A percentile compares a stretch with the other conserved stretches of the same genome.
Evolutionary conservation across 352 stramenopile species (phyloP).

Genomic region (Peronospora belbahrii): DNA sequence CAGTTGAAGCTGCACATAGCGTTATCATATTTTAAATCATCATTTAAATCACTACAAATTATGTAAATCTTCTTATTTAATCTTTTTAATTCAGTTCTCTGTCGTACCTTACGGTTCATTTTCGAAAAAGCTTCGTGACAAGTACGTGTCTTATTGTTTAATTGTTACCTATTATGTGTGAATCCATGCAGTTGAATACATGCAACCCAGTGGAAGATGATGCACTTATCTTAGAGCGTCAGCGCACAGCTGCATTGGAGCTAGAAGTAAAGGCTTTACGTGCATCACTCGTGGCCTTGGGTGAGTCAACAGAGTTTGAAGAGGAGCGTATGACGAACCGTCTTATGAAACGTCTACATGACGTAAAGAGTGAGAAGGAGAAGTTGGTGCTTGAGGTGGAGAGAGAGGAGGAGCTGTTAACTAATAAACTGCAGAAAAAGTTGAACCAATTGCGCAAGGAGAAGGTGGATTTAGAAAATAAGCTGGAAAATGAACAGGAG

Average conservation of each 20-base stretch:
- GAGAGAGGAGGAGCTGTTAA: constrained; percentile 86
- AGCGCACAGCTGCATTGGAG: constrained; percentile 66
- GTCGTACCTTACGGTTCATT: constrained; percentile 15
- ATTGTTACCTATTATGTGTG: not conserved
- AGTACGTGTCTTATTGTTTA: no score
- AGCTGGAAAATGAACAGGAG: constrained; percentile 87
- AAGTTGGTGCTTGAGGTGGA: constrained; percentile 84
- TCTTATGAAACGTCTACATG: constrained; percentile 68
- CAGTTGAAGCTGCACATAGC: no score
- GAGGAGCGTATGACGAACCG: constrained; percentile 82
- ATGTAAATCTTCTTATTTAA: not conserved
- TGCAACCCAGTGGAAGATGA: constrained; percentile 23
- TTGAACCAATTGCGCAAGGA: constrained; percentile 81
- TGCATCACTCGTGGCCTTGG: constrained; percentile 65
- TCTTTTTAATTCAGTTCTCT: constrained; percentile 2
- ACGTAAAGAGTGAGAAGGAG: constrained; percentile 85
- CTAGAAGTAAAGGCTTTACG: constrained; percentile 56
- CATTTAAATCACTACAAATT: not conserved
- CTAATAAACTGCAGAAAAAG: constrained; percentile 87
- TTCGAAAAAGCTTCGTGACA: constrained; percentile 17
- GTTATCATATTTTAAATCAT: no score
- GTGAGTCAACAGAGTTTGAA: constrained; percentile 77
- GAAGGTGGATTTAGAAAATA: constrained; percentile 89
- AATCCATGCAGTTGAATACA: constrained; percentile 8
- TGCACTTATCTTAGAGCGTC: constrained; percentile 59